phyloP scores from a whole-genome alignment of 768 basidiomycete genomes.

The Pseudohyphozyma bogoriensis region DNA sequence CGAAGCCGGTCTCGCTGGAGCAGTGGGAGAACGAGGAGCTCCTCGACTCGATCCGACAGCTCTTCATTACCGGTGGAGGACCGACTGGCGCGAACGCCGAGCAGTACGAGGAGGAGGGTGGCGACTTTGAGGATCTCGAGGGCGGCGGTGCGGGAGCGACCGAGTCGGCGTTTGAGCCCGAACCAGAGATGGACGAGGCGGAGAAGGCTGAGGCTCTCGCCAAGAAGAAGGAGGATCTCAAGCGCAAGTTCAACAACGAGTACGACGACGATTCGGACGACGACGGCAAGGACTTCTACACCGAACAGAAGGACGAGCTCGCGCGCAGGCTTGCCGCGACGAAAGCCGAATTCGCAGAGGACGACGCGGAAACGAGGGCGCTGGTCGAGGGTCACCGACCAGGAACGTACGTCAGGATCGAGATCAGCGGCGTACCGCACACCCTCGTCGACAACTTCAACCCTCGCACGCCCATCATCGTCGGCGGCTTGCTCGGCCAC shows the following conservation, averaged over 20 bases:
- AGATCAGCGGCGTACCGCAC: slow-evolving; percentile 70
- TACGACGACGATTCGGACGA: slow-evolving; percentile 53
- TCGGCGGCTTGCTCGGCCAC: slow-evolving; percentile 78
- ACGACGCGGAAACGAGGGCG: slow-evolving; percentile 65
- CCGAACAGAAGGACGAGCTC: slow-evolving; percentile 83
- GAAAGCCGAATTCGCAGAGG: slow-evolving; percentile 75
- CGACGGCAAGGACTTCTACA: slow-evolving; percentile 66
- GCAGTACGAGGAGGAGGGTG: slow-evolving; percentile 42
- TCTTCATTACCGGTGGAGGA: slow-evolving; percentile 74
- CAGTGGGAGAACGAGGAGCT: slow-evolving; percentile 78
- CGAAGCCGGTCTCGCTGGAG: slow-evolving; percentile 45
- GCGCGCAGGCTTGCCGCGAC: slow-evolving; percentile 42
- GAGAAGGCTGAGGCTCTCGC: slow-evolving; percentile 48
- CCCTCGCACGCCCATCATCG: slow-evolving; percentile 75
- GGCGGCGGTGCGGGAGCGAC: slow-evolving; percentile 38
- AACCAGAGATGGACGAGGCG: slow-evolving; percentile 33
- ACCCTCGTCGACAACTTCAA: slow-evolving; percentile 92
- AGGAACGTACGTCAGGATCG: slow-evolving; percentile 85
- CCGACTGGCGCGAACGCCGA: slow-evolving; percentile 39
- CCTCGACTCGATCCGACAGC: slow-evolving; percentile 69
- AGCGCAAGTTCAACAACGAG: slow-evolving; percentile 91
- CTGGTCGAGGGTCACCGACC: slow-evolving; percentile 84
- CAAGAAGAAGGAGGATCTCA: slow-evolving; percentile 79
- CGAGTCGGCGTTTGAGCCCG: slow-evolving; percentile 32
- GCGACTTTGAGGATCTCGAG: slow-evolving; percentile 43